Conservation (phyloP, 1,284 basidiomycete species). For the Ceratobasidium sp. region DNA sequence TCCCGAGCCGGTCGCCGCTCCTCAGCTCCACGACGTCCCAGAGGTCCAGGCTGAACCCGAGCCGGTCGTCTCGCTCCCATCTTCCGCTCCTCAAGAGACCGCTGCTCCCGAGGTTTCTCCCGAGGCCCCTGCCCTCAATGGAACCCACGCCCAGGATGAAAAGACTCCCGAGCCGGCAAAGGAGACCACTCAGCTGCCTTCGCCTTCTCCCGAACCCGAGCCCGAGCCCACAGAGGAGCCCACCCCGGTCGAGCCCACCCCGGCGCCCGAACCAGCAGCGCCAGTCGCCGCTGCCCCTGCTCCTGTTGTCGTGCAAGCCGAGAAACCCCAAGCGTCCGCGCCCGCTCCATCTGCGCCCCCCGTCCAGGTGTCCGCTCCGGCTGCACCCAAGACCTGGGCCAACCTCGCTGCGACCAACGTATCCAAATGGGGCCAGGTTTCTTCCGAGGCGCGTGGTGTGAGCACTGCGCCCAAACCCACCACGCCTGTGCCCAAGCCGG, state of each 20-base stretch:
- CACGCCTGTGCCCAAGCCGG: slow-evolving; percentile 55
- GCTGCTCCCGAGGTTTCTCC: slow-evolving; percentile 44
- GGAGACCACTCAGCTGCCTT: slow-evolving; percentile 39
- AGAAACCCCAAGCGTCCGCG: slow-evolving; percentile 49
- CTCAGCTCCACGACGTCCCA: slow-evolving; percentile 43
- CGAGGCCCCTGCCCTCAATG: slow-evolving; percentile 40
- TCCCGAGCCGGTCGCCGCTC: slow-evolving; percentile 40
- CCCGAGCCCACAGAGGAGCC: slow-evolving; percentile 44
- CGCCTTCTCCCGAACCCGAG: slow-evolving; percentile 45
- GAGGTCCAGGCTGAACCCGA: slow-evolving; percentile 43
- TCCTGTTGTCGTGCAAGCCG: too few relatives aligned
- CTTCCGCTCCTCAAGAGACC: slow-evolving; percentile 47
- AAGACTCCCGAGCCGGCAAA: slow-evolving; percentile 29
- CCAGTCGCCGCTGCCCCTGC: slow-evolving; percentile 45
- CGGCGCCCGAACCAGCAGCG: slow-evolving; percentile 46
- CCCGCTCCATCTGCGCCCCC: slow-evolving; percentile 51
- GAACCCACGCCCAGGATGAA: slow-evolving; percentile 15
- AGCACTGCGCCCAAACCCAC: slow-evolving; percentile 61
- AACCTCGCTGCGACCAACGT: slow-evolving; percentile 82
- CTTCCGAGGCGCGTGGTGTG: slow-evolving; percentile 72
- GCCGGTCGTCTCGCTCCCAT: slow-evolving; percentile 48
- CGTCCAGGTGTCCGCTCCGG: slow-evolving; percentile 58
- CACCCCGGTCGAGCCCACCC: slow-evolving; percentile 38
- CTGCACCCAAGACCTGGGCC: slow-evolving; percentile 84
- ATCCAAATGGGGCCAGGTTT: slow-evolving; percentile 82